Base-by-base conservation (phyloP, 495 filamentous ascomycete genomes). In the Chaetomidium leptoderma region DNA sequence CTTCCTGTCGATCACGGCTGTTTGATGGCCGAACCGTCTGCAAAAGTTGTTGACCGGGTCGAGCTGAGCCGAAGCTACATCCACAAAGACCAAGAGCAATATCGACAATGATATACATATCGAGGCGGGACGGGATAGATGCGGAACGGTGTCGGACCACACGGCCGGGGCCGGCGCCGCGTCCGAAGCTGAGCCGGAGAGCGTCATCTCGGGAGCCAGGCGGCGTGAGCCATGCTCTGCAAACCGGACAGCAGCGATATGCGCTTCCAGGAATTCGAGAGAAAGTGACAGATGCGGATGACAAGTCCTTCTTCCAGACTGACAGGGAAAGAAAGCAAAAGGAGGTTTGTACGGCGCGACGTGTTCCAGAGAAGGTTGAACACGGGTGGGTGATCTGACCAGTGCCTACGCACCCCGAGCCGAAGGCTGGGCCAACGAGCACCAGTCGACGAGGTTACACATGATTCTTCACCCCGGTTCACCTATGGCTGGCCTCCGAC, bases 11-110 rank as follows among this genome's bases (percentile, higher is more conserved):
- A 83, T 69, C 1, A 78, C 69, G 6, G 79, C 69, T 4, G 77
- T 76, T 61, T 80, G 77, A 52, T 80, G 78, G 21, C 75, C 75
- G 58, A 76, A 81, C 35, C 78, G 68, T 30, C 78, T 66, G 55
- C 78, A 81, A 37, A 81, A 81, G 55, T 78, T 70, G 27, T 70
- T 73, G 37, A 80, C 49, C 0, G 76, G 76, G 53, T 80, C 66
- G n/a, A 57, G 43, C 35, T 66, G 58, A 3, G 64, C 64, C 4
- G 29, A 46, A 4, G 54, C 21, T 30, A 1, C 13, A 10, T 55
- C 1, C 30, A 55, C 0, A 9, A 49, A 29, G 1, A 8, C 19
- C 32, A 50, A 36, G 1, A 55, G 35, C 6, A 60, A 50, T 16
- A 50, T 16, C 27, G 23, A 40, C 42, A 55, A 29, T 23, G 23